Conservation (phyloP, 805 yeast species). For the Dipodascus geniculatus region DNA sequence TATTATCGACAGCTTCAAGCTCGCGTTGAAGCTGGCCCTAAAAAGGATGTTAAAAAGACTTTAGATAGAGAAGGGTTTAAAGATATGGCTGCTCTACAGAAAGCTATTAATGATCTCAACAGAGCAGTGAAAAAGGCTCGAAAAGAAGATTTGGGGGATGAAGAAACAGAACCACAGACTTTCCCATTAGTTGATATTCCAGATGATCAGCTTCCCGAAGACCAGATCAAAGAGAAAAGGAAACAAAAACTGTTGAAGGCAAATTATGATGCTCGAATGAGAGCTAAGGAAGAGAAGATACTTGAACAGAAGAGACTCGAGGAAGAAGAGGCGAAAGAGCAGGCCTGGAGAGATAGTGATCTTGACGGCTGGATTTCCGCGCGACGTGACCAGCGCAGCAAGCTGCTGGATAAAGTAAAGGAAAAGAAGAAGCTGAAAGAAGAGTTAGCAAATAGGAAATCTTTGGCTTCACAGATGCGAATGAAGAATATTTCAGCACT, state of each 20-base stretch:
- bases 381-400: conserved; percentile 50
- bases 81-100: conserved; percentile 58
- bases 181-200: conserved; percentile 73
- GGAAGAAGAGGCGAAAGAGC: conserved; percentile 53
- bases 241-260: conserved; percentile 75
- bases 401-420: conserved; percentile 46
- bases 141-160: conserved; percentile 52
- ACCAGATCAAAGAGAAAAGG: conserved; percentile 75
- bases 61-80: conserved; percentile 68
- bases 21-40: conserved; percentile 33
- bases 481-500: conserved; percentile 85
- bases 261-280: conserved; percentile 75
- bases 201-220: conserved; percentile 71
- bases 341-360: conserved; percentile 66
- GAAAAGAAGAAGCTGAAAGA: conserved; percentile 60
- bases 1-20: conserved; percentile 53
- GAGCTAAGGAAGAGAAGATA: conserved; percentile 69
- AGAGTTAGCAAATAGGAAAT: conserved; percentile 78
- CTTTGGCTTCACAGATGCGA: conserved; percentile 81
- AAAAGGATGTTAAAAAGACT: conserved; percentile 41
- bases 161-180: conserved; percentile 39
- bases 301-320: conserved; percentile 48
- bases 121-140: conserved; percentile 57
- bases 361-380: conserved; percentile 68
- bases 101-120: conserved; percentile 53